phyloP scores from a whole-genome alignment of 768 basidiomycete genomes.

The Rhizopogon roseolus region DNA sequence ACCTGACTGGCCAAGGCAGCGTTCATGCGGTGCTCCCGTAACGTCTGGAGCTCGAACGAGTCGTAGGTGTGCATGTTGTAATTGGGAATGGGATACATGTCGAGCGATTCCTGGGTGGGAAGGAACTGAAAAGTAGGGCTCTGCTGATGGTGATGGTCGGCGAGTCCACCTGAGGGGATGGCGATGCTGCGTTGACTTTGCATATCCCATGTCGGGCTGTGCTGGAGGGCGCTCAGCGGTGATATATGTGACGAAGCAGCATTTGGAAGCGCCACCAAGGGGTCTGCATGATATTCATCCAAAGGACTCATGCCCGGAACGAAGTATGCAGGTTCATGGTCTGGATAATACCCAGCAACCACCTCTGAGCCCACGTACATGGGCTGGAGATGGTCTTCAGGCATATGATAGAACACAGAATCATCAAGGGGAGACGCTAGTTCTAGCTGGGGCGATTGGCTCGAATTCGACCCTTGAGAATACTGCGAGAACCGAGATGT shows the following conservation, averaged over 20 bases:
- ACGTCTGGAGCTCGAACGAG: conserved; percentile 27
- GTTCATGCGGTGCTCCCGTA: conserved; percentile 22
- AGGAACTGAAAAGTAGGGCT: conserved; percentile 13
- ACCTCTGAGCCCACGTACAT: conserved; percentile 18
- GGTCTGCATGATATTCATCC: conserved; percentile 15
- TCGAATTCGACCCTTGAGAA: conserved; percentile 1
- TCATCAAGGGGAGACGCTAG: conserved; percentile 9
- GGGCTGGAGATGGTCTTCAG: conserved; percentile 17
- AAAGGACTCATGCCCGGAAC: conserved; percentile 7
- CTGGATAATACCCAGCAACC: conserved; percentile 17
- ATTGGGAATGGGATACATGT: conserved; percentile 12
- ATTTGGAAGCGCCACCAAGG: conserved; percentile 7
- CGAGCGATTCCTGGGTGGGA: conserved; percentile 14
- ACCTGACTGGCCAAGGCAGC: conserved; percentile 15
- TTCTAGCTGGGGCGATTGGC: conserved; percentile 13
- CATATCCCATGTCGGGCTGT: background rate
- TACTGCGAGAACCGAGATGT: conserved; percentile 12
- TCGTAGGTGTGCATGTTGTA: conserved; percentile 21
- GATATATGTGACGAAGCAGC: conserved; percentile 6
- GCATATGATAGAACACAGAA: conserved; percentile 10
- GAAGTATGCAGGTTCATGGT: conserved; percentile 3
- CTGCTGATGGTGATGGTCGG: background rate
- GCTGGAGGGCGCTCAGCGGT: background rate
- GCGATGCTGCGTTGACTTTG: background rate
- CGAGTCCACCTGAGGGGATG: background rate